Evolutionary conservation across 2,329 filamentous ascomycete species (phyloP).

Genomic region (Beauveria australis): DNA sequence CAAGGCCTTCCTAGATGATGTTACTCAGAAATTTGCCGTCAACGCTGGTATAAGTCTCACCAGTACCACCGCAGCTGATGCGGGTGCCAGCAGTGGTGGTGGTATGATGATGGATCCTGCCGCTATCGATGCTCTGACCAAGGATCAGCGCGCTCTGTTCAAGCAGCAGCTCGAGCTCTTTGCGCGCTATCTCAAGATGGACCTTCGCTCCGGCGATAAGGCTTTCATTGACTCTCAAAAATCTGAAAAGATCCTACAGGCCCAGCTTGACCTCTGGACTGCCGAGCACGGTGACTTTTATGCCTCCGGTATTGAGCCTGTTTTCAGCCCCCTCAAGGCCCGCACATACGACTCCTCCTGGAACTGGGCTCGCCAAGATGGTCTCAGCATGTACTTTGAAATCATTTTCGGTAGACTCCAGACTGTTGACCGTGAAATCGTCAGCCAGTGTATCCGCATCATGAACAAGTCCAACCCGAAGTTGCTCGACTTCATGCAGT

Average conservation of each 20-base stretch:
- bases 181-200: conserved; percentile 93
- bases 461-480: conserved; percentile 98
- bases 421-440: conserved; percentile 92
- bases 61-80: conserved; percentile 64
- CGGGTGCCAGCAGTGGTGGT: conserved; percentile 58
- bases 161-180: conserved; percentile 97
- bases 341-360: conserved; percentile 96
- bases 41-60: conserved; percentile 78
- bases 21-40: conserved; percentile 81
- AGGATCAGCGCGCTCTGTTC: conserved; percentile 91
- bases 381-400: conserved; percentile 97
- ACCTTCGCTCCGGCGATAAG: conserved; percentile 93
- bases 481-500: conserved; percentile 98
- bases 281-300: conserved; percentile 96
- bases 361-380: conserved; percentile 99
- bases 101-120: conserved; percentile 99
- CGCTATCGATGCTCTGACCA: conserved; percentile 91
- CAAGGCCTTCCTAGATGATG: conserved; percentile 84
- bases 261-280: conserved; percentile 90
- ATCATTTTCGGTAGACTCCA: conserved; percentile 95
- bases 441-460: conserved; percentile 96
- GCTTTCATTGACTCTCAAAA: conserved; percentile 78
- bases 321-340: conserved; percentile 89
- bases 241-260: conserved; percentile 79
- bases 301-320: conserved; percentile 84